Evolutionary conservation across 2,329 filamentous ascomycete genomes (phyloP), one percentile per base, ranked within the genome.

Genomic region (Cercospora sp.): DNA sequence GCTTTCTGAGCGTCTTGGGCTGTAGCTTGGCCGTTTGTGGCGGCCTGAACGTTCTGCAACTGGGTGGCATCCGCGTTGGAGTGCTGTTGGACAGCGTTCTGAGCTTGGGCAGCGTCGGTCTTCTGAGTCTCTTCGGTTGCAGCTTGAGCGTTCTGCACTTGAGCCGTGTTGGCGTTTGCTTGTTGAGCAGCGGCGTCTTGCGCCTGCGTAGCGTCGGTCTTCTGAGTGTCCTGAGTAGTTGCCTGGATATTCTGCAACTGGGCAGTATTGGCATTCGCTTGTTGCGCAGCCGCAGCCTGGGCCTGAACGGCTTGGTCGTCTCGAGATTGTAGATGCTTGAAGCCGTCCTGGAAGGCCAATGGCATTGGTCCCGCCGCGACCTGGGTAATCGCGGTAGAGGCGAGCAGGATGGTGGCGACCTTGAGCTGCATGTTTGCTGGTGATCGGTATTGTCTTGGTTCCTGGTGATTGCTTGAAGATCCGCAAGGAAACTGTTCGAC

Each of bases 351-450:
- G 18, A 18, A 48, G 0, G 42, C 42, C 42, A 48, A 23, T 60
- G 57, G 30, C 18, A 31, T 36, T 39, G 57, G 57, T 18, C 26
- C 28, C 3, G 57, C 57, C 2, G 26, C 59, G 36, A 61, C 33
- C 39, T 61, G 59, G 6, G 18, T 45, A 23, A 61, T 45, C 2
- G 59, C 23, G 3, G 59, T 61, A 23, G 36, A 61, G 31, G 59
- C 59, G n/a, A 61, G 36, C 12, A 61, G 59, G 13, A 61, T 18
- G 18, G 33, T 39, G 59, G 39, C n/a, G 59, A 39, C 5, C 18
- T 39, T 61, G 59, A 61, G 20, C 10, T 61, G 59, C 59, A 61
- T 45, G 5, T 18, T 61, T 36, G 57, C 57, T 30, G 57, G 13
- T 18, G 16, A 10, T 60, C 10, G n/a, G n/a, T 60, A 2, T 23